phyloP scores from a whole-genome alignment of 2,329 filamentous ascomycete genomes.

The Penicillium sp. region DNA sequence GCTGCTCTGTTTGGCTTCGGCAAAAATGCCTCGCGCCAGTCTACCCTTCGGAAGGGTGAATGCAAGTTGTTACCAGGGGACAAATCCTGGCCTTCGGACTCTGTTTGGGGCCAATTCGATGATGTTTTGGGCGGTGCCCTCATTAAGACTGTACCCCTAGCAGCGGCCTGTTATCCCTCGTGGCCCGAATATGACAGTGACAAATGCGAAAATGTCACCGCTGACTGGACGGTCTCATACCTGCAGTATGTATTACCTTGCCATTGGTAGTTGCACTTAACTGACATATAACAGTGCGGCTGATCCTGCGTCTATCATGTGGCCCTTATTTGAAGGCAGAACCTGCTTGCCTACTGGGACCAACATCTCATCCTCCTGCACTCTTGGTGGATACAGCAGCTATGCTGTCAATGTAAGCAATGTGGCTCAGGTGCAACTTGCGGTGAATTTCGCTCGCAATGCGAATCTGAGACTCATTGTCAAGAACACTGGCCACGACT shows the following conservation, averaged over 20 bases:
- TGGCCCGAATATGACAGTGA: constrained; percentile 25
- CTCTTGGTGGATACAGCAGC: constrained; percentile 31
- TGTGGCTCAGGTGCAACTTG: constrained; percentile 37
- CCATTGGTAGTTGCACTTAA: not conserved
- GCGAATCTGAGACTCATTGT: constrained; percentile 37
- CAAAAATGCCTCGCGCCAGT: constrained; percentile 4
- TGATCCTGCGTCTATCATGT: constrained; percentile 28
- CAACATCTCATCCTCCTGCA: constrained; percentile 28
- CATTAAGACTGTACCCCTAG: constrained; percentile 29
- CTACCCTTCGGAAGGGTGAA: not conserved
- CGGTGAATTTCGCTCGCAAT: constrained; percentile 27
- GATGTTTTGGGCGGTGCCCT: constrained; percentile 22
- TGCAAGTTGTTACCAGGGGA: constrained; percentile 32
- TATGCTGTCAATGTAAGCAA: constrained; percentile 39
- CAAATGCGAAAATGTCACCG: constrained; percentile 18
- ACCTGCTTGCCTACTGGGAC: constrained; percentile 24
- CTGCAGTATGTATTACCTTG: constrained; percentile 23
- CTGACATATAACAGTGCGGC: constrained; percentile 16
- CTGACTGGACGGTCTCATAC: constrained; percentile 26
- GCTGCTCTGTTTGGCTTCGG: constrained; percentile 25
- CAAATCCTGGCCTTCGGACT: constrained; percentile 20
- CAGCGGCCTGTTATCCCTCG: constrained; percentile 26
- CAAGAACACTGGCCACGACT: constrained; percentile 52
- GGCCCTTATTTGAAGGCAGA: constrained; percentile 29
- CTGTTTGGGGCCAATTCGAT: constrained; percentile 27